Base-by-base conservation (phyloP, 805 yeast genomes). In the Alloascoidea hylecoeti region DNA sequence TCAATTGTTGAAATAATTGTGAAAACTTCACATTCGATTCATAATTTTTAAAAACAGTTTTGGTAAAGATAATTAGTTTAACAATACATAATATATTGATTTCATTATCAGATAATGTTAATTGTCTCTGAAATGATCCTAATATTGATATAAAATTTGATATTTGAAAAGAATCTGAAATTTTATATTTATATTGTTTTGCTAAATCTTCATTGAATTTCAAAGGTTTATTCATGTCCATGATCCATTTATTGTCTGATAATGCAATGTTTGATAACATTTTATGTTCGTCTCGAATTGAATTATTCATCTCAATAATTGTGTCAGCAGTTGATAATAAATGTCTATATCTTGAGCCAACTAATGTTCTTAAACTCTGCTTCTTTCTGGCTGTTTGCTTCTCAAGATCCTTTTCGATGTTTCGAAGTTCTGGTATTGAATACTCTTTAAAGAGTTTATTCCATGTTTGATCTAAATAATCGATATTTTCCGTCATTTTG, bases 271-370 rank as follows among this genome's bases (percentile, higher is more conserved):
- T n/a, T 9, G 30, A 23, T 18, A 46, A 35, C 15, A 35, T 37
- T n/a, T 17, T 12, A 18, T 46, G 46, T 18, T 43, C 41, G 2
- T 32, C 18, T 33, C 9, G 16, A 4, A 35, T 42, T 2, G 38
- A 27, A 27, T 15, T n/a, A 18, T 47, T 37, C 48, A 49, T 45
- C 9, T 35, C 41, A 5, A 23, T 38, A 15, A 49, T 45, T 14
- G 35, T 33, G 17, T 48, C 51, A 2, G 52, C 47, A 5, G 50
- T 48, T 9, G 36, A 36, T 6, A 49, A 42, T 37, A 49, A 37
- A 34, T 48, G 49, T 16, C 38, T 36, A 34, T 46, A 48, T 30
- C 43, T 34, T n/a, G 34, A 32, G 4, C 52, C 52, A 2, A 49
- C 42, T 34, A 49, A 38, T 19, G 43, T 28, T 16, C 52, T 40